phyloP scores from a whole-genome alignment of 306 rosid genomes.

The Fagus crenata region DNA sequence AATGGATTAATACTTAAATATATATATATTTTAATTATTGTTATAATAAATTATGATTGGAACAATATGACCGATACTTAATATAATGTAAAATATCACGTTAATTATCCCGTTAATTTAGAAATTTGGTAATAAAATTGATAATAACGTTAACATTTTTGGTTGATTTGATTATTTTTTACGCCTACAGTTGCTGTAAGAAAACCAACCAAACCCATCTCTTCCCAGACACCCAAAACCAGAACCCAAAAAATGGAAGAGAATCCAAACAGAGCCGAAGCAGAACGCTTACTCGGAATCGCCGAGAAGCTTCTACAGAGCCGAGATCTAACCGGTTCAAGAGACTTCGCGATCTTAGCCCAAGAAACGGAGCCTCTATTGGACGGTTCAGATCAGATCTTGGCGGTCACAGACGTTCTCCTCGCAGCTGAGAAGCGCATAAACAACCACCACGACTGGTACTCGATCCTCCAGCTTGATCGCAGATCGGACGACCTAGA shows the following conservation, averaged over 20 bases:
- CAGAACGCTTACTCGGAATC: slow-evolving; percentile 73
- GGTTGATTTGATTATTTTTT: no score
- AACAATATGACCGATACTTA: no score
- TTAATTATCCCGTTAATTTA: no score
- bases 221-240: not conserved
- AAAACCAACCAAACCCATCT: not conserved
- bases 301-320: slow-evolving; percentile 70
- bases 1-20: no score
- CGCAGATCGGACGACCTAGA: slow-evolving; percentile 56
- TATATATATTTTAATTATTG: no score
- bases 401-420: slow-evolving; percentile 78
- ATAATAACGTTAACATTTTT: no score
- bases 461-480: slow-evolving; percentile 66
- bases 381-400: slow-evolving; percentile 89
- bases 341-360: slow-evolving; percentile 75
- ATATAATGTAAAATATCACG: no score
- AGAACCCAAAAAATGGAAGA: slow-evolving; percentile 21
- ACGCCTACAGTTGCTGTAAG: no score
- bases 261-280: slow-evolving; percentile 57
- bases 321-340: slow-evolving; percentile 71
- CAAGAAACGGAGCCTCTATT: slow-evolving; percentile 87
- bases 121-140: no score
- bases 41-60: no score
- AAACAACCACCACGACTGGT: slow-evolving; percentile 71
- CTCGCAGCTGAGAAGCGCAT: slow-evolving; percentile 60